Conservation (phyloP, 306 rosid species). For the Oxytropis ochrocephala region DNA sequence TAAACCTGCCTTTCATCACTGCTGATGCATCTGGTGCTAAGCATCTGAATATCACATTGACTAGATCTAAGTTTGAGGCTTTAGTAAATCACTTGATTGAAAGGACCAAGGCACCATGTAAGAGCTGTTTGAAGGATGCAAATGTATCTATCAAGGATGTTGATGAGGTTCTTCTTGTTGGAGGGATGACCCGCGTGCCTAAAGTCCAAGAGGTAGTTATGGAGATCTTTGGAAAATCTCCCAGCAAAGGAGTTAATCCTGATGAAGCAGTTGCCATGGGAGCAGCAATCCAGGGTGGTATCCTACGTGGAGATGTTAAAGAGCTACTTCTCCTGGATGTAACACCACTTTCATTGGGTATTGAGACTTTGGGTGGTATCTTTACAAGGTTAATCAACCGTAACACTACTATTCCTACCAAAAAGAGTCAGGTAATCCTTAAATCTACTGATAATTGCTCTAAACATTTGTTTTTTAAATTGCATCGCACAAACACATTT, state of each 20-base stretch:
- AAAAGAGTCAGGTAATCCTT: slow-evolving; percentile 72
- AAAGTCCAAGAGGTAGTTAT: slow-evolving; percentile 81
- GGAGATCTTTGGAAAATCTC: slow-evolving; percentile 74
- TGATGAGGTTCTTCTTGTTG: slow-evolving; percentile 95
- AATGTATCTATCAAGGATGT: slow-evolving; percentile 65
- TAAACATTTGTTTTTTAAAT: neutral
- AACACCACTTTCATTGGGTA: slow-evolving; percentile 93
- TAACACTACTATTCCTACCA: slow-evolving; percentile 91
- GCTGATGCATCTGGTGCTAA: slow-evolving; percentile 96
- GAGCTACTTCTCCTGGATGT: slow-evolving; percentile 85
- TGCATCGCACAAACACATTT: neutral
- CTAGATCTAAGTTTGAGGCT: slow-evolving; percentile 82
- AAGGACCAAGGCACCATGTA: slow-evolving; percentile 77
- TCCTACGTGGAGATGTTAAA: slow-evolving; percentile 95
- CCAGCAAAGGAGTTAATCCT: slow-evolving; percentile 96
- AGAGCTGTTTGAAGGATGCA: slow-evolving; percentile 87
- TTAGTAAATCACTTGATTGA: slow-evolving; percentile 73
- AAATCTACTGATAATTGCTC: neutral
- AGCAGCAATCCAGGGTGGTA: slow-evolving; percentile 94
- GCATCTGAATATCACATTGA: slow-evolving; percentile 81
- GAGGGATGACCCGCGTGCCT: slow-evolving; percentile 97
- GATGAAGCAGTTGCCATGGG: slow-evolving; percentile 97
- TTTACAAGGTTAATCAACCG: slow-evolving; percentile 77
- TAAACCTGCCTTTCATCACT: slow-evolving; percentile 85
- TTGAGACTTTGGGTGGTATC: slow-evolving; percentile 90